A percentile compares a stretch with the other conserved stretches of the same genome.
These are phyloP conservation scores for Candida peoriensis DNA, from an alignment of 805 yeast species.

Conservation along the genomic window DNA sequence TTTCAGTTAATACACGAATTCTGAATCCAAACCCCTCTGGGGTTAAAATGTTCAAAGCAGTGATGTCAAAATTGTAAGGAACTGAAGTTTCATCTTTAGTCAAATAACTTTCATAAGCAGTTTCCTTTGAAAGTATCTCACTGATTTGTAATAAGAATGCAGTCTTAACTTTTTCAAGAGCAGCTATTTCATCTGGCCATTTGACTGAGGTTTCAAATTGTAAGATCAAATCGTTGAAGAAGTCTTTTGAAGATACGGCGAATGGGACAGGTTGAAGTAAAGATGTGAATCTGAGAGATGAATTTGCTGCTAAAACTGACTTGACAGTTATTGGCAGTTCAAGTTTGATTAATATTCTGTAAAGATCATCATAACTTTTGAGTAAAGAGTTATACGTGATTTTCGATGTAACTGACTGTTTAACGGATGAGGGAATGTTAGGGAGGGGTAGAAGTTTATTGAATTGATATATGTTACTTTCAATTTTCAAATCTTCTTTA, in stretches of 20 bases:
- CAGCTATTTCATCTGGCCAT: slow-evolving; percentile 92
- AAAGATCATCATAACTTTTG: slow-evolving; percentile 54
- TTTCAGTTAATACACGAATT: slow-evolving; percentile 71
- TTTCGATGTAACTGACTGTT: slow-evolving; percentile 44
- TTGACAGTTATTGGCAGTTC: slow-evolving; percentile 66
- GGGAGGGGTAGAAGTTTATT: slow-evolving; percentile 54
- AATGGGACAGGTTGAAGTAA: slow-evolving; percentile 76
- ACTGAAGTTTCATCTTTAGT: slow-evolving; percentile 59
- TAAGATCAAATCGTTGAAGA: slow-evolving; percentile 72
- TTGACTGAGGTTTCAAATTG: slow-evolving; percentile 86
- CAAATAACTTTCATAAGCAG: slow-evolving; percentile 52
- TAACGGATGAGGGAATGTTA: slow-evolving; percentile 49
- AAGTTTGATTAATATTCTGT: slow-evolving; percentile 45
- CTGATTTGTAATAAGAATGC: slow-evolving; percentile 79
- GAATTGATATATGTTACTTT: slow-evolving; percentile 37
- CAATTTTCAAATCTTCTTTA: slow-evolving; percentile 30
- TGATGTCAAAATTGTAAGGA: slow-evolving; percentile 58
- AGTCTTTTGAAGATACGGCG: slow-evolving; percentile 69
- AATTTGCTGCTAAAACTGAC: slow-evolving; percentile 66
- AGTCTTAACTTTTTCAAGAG: slow-evolving; percentile 84
- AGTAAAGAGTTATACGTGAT: slow-evolving; percentile 37
- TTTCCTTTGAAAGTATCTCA: slow-evolving; percentile 39
- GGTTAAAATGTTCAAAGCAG: slow-evolving; percentile 59
- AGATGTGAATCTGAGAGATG: slow-evolving; percentile 74
- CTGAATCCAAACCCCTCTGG: slow-evolving; percentile 90